A percentile compares a stretch with the other conserved stretches of the same genome.
Evolutionary conservation across 176 grass and related monocot species (phyloP).

Genomic region (Elymus sibiricus): DNA sequence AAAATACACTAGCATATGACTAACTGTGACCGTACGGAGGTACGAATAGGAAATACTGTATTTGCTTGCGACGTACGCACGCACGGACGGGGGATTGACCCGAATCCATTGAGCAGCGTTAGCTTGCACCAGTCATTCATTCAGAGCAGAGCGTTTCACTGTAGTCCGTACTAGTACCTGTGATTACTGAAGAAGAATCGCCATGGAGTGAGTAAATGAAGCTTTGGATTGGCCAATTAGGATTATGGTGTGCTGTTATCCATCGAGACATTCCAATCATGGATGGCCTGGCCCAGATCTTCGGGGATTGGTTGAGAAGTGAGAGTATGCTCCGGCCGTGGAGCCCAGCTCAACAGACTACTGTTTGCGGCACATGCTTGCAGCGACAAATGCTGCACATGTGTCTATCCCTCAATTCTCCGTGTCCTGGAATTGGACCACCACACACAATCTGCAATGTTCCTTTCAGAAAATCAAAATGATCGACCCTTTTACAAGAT

Average conservation of each 20-base stretch:
- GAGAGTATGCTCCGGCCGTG: neutral
- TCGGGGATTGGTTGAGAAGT: neutral
- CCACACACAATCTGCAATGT: neutral
- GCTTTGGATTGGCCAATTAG: neutral
- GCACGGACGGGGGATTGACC: neutral
- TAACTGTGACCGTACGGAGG: neutral
- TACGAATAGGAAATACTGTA: neutral
- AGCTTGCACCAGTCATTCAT: neutral
- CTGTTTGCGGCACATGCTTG: conserved; percentile 26
- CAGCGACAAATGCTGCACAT: conserved; percentile 17
- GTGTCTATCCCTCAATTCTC: neutral
- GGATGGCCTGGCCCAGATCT: neutral
- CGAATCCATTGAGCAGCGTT: neutral
- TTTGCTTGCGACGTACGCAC: neutral
- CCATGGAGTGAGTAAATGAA: neutral
- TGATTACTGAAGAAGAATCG: neutral
- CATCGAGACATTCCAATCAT: neutral
- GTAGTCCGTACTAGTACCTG: neutral
- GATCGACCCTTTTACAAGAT: neutral
- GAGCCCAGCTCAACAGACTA: conserved; percentile 20
- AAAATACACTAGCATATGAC: neutral
- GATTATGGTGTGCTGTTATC: neutral
- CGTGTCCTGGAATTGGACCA: conserved; percentile 19
- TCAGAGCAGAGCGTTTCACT: neutral
- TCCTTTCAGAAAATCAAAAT: conserved; percentile 24